These are phyloP conservation scores for Guillardia theta DNA, from an alignment of 78 protist species.

Conservation along the genomic window DNA sequence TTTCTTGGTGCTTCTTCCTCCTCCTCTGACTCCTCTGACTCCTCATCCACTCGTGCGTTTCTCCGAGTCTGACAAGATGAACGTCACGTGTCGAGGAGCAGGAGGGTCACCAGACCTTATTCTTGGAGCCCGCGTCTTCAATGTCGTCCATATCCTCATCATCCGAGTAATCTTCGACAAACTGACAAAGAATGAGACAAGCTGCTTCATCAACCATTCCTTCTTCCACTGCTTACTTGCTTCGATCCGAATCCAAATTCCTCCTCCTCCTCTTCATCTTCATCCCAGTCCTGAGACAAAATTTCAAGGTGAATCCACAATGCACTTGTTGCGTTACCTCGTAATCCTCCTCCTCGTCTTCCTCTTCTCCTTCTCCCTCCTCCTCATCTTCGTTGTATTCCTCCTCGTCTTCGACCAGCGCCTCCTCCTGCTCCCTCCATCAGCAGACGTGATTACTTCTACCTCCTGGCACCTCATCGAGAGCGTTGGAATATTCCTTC, in stretches of 20 bases:
- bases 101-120: too few relatives aligned
- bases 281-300: conserved; percentile 3
- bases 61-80: too few relatives aligned
- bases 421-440: neutral
- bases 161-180: neutral
- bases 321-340: too few relatives aligned
- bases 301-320: too few relatives aligned
- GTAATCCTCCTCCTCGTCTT: too few relatives aligned
- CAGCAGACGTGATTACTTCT: neutral
- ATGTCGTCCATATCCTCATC: neutral
- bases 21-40: too few relatives aligned
- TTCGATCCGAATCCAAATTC: neutral
- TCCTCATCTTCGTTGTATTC: conserved; percentile 14
- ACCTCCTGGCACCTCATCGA: conserved; percentile 28
- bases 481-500: conserved; percentile 47
- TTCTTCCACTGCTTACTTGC: neutral
- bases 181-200: too few relatives aligned
- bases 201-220: too few relatives aligned
- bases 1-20: too few relatives aligned
- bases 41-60: too few relatives aligned
- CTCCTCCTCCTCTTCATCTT: conserved; percentile 7
- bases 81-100: too few relatives aligned
- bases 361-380: neutral
- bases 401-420: neutral
- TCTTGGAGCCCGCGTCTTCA: neutral